These are phyloP conservation scores for Aspergillus sclerotiicarbonarius DNA, from an alignment of 495 filamentous ascomycete species.

Conservation along the genomic window DNA sequence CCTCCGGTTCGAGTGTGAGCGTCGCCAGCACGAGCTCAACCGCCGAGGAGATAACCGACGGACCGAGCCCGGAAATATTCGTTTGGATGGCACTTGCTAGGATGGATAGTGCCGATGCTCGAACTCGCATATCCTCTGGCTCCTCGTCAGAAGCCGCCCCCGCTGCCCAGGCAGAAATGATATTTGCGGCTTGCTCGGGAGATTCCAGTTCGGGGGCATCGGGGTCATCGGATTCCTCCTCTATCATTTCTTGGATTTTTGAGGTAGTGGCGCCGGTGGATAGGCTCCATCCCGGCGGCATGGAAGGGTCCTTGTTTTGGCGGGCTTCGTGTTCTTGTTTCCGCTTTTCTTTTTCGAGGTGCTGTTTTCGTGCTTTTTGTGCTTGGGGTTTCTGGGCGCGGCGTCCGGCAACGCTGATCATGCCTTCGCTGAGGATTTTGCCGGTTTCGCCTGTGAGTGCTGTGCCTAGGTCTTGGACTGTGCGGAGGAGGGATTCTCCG, in stretches of 20 bases:
- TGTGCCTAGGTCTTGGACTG: constrained; percentile 63
- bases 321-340: constrained; percentile 44
- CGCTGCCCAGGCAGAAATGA: constrained; percentile 72
- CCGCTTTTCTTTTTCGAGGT: constrained; percentile 46
- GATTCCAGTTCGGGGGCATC: constrained; percentile 43
- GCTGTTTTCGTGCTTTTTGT: constrained; percentile 50
- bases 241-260: constrained; percentile 27
- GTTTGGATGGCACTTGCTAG: constrained; percentile 64
- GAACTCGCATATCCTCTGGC: constrained; percentile 73
- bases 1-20: constrained; percentile 60
- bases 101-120: constrained; percentile 75
- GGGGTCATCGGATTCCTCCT: constrained; percentile 34
- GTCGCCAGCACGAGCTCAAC: constrained; percentile 67
- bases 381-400: constrained; percentile 54
- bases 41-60: constrained; percentile 51
- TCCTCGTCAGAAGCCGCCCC: constrained; percentile 51
- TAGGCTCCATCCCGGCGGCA: constrained; percentile 36
- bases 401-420: constrained; percentile 66
- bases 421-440: constrained; percentile 55
- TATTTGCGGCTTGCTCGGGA: constrained; percentile 53
- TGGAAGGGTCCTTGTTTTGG: constrained; percentile 23
- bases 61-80: constrained; percentile 60
- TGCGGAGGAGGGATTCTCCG: constrained; percentile 69
- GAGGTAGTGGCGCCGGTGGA: constrained; percentile 18
- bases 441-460: constrained; percentile 59